Percentiles rank a stretch among this genome's conserved stretches.
These are phyloP conservation scores for Penicillium silybi DNA, from an alignment of 495 filamentous ascomycete species.

Conservation along the genomic window DNA sequence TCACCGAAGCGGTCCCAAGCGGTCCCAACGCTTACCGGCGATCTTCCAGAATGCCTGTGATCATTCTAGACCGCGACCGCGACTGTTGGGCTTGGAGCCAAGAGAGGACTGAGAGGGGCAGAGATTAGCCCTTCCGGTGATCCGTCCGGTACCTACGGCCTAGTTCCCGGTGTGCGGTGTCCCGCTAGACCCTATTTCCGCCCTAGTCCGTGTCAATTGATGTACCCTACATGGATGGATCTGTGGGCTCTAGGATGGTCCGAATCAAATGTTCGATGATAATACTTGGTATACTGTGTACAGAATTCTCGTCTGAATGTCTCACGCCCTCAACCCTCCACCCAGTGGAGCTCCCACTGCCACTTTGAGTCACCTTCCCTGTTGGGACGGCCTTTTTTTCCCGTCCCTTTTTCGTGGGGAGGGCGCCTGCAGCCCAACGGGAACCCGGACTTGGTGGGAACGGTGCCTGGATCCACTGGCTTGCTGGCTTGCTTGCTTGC, in stretches of 20 bases:
- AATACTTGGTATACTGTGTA: conserved; percentile 15
- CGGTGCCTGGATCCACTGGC: conserved; percentile 4
- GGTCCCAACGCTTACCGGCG: neutral
- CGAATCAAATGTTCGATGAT: neutral
- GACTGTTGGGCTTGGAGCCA: neutral
- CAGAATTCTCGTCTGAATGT: neutral
- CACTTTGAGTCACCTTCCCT: conserved; percentile 17
- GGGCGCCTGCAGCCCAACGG: conserved; percentile 8
- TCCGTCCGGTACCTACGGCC: conserved; percentile 13
- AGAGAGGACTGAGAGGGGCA: too few relatives aligned
- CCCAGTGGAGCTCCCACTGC: conserved; percentile 6
- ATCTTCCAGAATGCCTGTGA: conserved; percentile 12
- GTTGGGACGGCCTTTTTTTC: neutral
- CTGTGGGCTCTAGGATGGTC: neutral
- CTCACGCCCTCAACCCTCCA: neutral
- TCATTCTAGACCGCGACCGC: conserved; percentile 22
- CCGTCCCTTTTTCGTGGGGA: conserved; percentile 8
- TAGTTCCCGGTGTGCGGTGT: neutral
- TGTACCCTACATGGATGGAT: too few relatives aligned
- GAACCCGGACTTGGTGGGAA: neutral
- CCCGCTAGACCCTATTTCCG: neutral
- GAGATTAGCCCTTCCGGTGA: neutral
- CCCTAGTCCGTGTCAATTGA: neutral
- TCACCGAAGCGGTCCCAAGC: neutral
- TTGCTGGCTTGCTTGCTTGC: neutral